Conservation (phyloP, 768 basidiomycete genomes). For the Phanerochaete sordida region DNA sequence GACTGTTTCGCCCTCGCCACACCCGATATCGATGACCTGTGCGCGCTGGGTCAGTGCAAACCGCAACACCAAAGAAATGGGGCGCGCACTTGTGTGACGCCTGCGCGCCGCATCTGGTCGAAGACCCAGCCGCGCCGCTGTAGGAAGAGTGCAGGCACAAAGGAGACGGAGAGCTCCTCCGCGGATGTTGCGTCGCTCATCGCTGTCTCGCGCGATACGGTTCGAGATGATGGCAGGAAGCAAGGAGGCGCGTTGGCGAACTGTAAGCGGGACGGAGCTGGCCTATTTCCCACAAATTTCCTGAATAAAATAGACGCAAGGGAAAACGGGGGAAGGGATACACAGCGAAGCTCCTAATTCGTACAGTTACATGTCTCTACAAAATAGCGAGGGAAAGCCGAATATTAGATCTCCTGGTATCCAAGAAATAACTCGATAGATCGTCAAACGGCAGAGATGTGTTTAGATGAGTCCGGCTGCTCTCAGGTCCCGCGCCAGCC, state of each 20-base stretch:
- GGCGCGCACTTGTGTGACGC: slow-evolving; percentile 17
- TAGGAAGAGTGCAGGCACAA: slow-evolving; percentile 23
- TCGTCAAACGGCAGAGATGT: background rate
- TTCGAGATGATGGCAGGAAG: background rate
- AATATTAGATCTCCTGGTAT: background rate
- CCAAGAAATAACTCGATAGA: background rate
- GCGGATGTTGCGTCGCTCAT: background rate
- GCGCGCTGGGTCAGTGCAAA: background rate
- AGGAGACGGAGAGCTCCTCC: slow-evolving; percentile 24
- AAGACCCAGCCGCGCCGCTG: slow-evolving; percentile 27
- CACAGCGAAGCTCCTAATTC: background rate
- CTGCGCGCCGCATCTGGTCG: slow-evolving; percentile 22
- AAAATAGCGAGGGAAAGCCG: background rate
- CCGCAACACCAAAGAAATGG: background rate
- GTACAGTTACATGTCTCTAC: background rate
- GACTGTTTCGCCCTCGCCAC: slow-evolving; percentile 78
- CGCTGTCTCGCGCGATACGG: background rate
- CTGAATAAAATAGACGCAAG: background rate
- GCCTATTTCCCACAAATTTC: background rate
- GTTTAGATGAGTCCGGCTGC: slow-evolving; percentile 23
- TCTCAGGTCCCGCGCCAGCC: slow-evolving; percentile 22
- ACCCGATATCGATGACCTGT: slow-evolving; percentile 81
- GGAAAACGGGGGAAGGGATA: background rate
- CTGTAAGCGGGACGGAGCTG: background rate
- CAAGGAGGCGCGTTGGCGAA: background rate